These are phyloP conservation scores for Pachysolen tannophilus DNA, from an alignment of 805 yeast species.

Conservation along the genomic window DNA sequence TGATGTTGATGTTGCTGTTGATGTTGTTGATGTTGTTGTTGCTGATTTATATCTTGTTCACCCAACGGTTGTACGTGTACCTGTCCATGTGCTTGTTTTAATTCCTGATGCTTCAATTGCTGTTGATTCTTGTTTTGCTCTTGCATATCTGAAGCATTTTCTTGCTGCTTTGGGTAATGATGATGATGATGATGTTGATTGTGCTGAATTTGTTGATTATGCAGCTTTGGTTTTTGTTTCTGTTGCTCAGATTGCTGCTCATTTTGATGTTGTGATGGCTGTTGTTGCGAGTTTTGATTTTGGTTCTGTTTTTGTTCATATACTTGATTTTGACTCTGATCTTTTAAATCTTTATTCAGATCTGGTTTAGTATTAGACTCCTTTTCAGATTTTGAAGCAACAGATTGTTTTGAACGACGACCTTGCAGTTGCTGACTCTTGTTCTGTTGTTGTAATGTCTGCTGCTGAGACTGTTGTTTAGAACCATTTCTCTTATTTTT, in stretches of 20 bases:
- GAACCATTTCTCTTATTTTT: conserved; percentile 12
- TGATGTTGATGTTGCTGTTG: not conserved
- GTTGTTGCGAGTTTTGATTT: not conserved
- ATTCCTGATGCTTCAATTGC: conserved; percentile 3
- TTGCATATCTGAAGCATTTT: not conserved
- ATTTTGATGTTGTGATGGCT: conserved; percentile 1
- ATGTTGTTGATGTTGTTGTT: conserved; percentile 6
- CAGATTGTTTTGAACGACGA: conserved; percentile 4
- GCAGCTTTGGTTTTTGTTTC: not conserved
- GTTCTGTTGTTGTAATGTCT: conserved; percentile 6
- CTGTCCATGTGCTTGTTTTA: conserved; percentile 2
- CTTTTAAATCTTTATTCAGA: not conserved
- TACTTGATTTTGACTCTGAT: not conserved
- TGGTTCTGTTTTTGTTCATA: not conserved
- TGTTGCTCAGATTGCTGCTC: conserved; percentile 2
- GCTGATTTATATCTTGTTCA: not conserved
- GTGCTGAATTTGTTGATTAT: not conserved
- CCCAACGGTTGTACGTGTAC: conserved; percentile 1
- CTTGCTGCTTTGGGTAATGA: not conserved
- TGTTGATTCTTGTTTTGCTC: not conserved
- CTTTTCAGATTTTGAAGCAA: conserved; percentile 3
- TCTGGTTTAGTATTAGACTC: too few species aligned
- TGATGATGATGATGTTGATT: conserved; percentile 5
- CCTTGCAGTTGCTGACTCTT: not conserved
- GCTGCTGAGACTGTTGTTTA: conserved; percentile 5